Evolutionary conservation across 371 early-diverging fungal species (phyloP).

Genomic region (Lichtheimia ornata): DNA sequence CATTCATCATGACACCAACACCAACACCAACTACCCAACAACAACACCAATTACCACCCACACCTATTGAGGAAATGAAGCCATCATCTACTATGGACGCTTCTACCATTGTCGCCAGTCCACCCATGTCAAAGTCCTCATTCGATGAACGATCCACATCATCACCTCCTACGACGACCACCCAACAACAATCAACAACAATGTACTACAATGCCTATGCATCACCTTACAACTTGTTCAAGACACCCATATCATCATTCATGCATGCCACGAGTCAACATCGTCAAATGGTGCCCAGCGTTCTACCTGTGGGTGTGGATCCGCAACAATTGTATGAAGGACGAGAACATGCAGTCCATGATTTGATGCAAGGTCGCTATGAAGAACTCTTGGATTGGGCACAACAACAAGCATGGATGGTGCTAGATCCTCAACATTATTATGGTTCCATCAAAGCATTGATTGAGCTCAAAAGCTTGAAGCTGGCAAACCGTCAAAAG

Average conservation of each 20-base stretch:
- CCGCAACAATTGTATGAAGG: conserved; percentile 65
- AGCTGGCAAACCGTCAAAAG: conserved; percentile 71
- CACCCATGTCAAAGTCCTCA: too few species aligned
- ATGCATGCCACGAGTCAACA: conserved; percentile 70
- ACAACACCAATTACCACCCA: neutral
- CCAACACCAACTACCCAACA: conserved; percentile 7
- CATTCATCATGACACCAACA: neutral
- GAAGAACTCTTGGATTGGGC: conserved; percentile 54
- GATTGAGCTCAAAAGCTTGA: conserved; percentile 80
- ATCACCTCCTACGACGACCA: neutral
- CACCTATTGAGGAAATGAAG: neutral
- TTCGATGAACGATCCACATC: neutral
- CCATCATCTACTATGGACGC: too few species aligned
- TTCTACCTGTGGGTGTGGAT: conserved; percentile 81
- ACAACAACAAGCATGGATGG: neutral
- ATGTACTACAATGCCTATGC: conserved; percentile 35
- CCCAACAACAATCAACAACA: neutral
- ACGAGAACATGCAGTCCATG: conserved; percentile 64
- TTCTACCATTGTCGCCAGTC: too few species aligned
- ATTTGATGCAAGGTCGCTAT: conserved; percentile 68
- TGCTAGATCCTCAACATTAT: neutral
- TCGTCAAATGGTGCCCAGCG: conserved; percentile 69
- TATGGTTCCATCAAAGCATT: conserved; percentile 52
- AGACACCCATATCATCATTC: conserved; percentile 46
- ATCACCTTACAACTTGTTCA: conserved; percentile 56